These are phyloP conservation scores for Nicotiana attenuata DNA, from an alignment of 257 asterid species.

Conservation along the genomic window DNA sequence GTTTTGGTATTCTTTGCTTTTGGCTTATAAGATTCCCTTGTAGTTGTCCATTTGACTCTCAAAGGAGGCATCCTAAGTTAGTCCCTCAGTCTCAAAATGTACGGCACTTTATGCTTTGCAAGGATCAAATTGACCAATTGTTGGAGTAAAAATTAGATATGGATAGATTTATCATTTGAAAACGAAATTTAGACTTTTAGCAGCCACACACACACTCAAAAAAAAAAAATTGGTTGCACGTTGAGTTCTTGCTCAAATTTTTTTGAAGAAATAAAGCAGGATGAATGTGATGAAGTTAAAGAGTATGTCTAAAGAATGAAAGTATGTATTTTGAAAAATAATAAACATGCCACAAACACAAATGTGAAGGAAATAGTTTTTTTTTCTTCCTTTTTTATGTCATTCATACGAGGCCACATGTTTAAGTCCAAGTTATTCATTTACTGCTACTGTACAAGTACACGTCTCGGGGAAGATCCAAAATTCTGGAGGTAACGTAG, in stretches of 20 bases:
- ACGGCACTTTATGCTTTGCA: not conserved
- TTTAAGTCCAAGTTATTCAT: not conserved
- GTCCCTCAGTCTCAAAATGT: not conserved
- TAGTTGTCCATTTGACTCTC: not conserved
- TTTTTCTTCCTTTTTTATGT: not conserved
- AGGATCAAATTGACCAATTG: not conserved
- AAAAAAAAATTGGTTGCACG: not conserved
- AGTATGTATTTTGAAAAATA: not conserved
- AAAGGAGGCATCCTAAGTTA: not conserved
- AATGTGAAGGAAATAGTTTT: not conserved
- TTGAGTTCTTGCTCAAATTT: too few relatives aligned
- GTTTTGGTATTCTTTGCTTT: not conserved
- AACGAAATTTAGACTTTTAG: not conserved
- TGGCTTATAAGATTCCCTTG: not conserved
- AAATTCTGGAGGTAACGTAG: constrained; percentile 10
- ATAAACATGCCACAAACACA: not conserved
- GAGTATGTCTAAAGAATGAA: not conserved
- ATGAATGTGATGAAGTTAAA: not conserved
- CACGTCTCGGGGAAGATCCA: not conserved
- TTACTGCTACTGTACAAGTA: not conserved
- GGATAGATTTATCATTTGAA: not conserved
- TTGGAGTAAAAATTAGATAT: not conserved
- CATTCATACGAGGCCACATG: not conserved
- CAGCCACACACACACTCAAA: not conserved
- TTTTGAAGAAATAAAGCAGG: not conserved